Conservation (phyloP, 805 yeast species). For the Cephaloascus albidus region DNA sequence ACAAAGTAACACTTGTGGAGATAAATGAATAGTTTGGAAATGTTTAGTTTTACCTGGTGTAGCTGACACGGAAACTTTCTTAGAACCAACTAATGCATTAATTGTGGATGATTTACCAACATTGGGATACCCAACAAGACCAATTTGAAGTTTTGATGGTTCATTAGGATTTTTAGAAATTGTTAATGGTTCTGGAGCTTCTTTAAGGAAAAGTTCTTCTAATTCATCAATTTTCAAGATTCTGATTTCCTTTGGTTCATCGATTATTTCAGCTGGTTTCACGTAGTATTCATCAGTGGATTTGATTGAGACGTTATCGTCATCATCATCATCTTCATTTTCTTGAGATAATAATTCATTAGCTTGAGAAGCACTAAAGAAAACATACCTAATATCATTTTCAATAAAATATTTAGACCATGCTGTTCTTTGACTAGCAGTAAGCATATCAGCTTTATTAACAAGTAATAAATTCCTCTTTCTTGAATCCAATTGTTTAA, state of each 20-base stretch:
- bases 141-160: conserved; percentile 70
- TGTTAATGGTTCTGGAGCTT: conserved; percentile 63
- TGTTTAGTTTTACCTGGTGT: conserved; percentile 99
- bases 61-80: conserved; percentile 95
- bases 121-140: conserved; percentile 96
- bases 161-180: conserved; percentile 46
- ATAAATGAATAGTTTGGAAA: conserved; percentile 87
- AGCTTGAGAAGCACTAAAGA: conserved; percentile 87
- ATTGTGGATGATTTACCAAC: conserved; percentile 95
- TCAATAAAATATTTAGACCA: conserved; percentile 83
- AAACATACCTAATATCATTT: conserved; percentile 71
- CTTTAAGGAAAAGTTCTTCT: conserved; percentile 66
- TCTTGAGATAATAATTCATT: conserved; percentile 65
- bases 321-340: conserved; percentile 28
- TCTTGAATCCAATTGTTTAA: conserved; percentile 60
- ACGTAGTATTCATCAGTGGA: conserved; percentile 8
- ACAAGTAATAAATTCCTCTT: conserved; percentile 79
- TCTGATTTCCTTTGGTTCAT: conserved; percentile 14
- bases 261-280: conserved; percentile 9
- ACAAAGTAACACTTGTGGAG: conserved; percentile 78
- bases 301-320: conserved; percentile 6
- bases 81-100: conserved; percentile 92
- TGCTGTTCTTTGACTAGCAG: conserved; percentile 61
- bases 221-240: conserved; percentile 79
- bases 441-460: conserved; percentile 86